A percentile compares a stretch with the other conserved stretches of the same genome.
Evolutionary conservation across 306 rosid species (phyloP).

Genomic region (Prunus armeniaca): DNA sequence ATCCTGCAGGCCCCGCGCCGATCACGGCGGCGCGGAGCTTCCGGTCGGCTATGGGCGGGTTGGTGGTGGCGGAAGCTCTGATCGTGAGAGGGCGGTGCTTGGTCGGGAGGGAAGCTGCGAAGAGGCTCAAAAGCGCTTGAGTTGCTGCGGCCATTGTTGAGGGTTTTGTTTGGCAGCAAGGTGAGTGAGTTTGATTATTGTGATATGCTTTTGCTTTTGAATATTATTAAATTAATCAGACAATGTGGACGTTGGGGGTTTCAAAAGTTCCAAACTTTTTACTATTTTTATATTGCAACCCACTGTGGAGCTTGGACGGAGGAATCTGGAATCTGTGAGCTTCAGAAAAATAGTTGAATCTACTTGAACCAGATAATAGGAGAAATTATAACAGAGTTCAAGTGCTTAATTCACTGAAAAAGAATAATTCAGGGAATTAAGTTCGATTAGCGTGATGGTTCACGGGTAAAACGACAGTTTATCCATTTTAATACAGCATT

Average conservation of each 20-base stretch:
- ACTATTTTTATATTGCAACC: neutral
- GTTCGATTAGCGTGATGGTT: too few species aligned
- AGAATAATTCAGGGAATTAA: too few species aligned
- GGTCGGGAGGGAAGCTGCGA: conserved; percentile 17
- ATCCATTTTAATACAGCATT: too few species aligned
- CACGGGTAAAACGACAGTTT: too few species aligned
- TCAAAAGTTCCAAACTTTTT: neutral
- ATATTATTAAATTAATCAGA: neutral
- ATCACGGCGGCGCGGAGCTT: conserved; percentile 87
- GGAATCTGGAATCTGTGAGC: neutral
- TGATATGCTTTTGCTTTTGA: neutral
- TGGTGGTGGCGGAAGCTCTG: conserved; percentile 34
- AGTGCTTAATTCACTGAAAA: too few species aligned
- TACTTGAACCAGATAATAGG: neutral
- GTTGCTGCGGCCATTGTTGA: conserved; percentile 39
- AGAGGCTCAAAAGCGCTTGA: conserved; percentile 10
- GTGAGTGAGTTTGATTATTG: neutral
- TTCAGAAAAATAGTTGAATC: too few species aligned
- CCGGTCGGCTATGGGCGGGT: conserved; percentile 51
- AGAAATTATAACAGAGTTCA: neutral
- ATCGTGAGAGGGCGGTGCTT: conserved; percentile 11
- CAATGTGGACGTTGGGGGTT: neutral
- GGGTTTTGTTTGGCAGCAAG: neutral
- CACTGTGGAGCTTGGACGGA: neutral
- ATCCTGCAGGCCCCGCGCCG: conserved; percentile 91